These are phyloP conservation scores for Priceomyces haplophilus DNA, from an alignment of 805 yeast species.

Conservation along the genomic window DNA sequence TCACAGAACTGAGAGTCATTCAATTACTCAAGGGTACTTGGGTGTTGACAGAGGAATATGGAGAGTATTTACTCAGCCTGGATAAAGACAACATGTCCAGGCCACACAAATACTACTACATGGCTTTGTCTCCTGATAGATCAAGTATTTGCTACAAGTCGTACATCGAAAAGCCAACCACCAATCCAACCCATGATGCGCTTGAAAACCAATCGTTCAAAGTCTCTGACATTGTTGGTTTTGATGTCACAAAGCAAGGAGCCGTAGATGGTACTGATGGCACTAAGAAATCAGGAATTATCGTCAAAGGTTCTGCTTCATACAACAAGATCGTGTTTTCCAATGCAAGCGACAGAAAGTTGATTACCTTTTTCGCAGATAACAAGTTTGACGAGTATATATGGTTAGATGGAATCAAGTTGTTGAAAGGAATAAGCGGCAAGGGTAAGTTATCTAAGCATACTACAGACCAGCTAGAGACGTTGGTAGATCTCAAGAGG, in stretches of 20 bases:
- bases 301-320: constrained; percentile 54
- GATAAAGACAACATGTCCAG: constrained; percentile 15
- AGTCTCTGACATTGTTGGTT: constrained; percentile 47
- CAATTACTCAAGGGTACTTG: constrained; percentile 75
- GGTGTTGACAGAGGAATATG: constrained; percentile 66
- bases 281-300: constrained; percentile 46
- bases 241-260: constrained; percentile 50
- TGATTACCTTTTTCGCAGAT: constrained; percentile 65
- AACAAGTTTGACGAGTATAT: constrained; percentile 63
- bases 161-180: constrained; percentile 44
- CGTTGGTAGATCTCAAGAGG: constrained; percentile 35
- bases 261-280: constrained; percentile 35
- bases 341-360: constrained; percentile 38
- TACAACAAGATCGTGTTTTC: constrained; percentile 55
- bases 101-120: constrained; percentile 46
- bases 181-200: constrained; percentile 55
- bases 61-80: constrained; percentile 24
- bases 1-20: constrained; percentile 69
- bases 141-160: constrained; percentile 59
- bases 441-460: constrained; percentile 34
- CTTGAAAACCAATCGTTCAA: constrained; percentile 53
- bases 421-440: constrained; percentile 35
- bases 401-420: constrained; percentile 77
- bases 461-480: constrained; percentile 33
- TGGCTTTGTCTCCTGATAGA: constrained; percentile 66